phyloP scores from a whole-genome alignment of 2,329 filamentous ascomycete genomes.

The Diaporthe capsici region DNA sequence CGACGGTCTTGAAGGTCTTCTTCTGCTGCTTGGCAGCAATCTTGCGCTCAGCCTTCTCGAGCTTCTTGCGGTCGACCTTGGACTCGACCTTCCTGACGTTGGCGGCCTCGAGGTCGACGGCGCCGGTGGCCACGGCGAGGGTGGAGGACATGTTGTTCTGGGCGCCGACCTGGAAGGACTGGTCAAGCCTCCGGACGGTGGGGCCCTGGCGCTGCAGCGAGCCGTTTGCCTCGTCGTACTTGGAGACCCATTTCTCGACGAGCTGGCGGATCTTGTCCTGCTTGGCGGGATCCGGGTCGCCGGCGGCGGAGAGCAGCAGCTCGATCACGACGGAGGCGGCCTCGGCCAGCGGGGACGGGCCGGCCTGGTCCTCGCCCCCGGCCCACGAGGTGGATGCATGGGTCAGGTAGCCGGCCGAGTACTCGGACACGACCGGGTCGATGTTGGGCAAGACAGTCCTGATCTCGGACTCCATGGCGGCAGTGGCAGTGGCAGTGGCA shows the following conservation, averaged over 20 bases:
- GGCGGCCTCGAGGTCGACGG: constrained; percentile 93
- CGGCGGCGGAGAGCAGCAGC: constrained; percentile 92
- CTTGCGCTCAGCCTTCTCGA: constrained; percentile 98
- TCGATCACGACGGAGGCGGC: constrained; percentile 89
- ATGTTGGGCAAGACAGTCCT: constrained; percentile 87
- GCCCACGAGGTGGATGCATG: constrained; percentile 91
- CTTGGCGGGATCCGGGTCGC: constrained; percentile 79
- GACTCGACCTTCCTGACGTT: constrained; percentile 96
- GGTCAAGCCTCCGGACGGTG: constrained; percentile 87
- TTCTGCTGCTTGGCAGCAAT: constrained; percentile 98
- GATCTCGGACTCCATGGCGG: constrained; percentile 87
- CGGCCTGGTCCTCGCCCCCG: constrained; percentile 75
- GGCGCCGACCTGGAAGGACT: constrained; percentile 93
- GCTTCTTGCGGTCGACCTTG: constrained; percentile 97
- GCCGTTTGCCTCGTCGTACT: constrained; percentile 81
- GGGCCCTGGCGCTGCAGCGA: constrained; percentile 80
- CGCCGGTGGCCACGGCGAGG: constrained; percentile 85
- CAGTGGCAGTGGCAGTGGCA: constrained; percentile 55
- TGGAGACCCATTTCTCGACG: constrained; percentile 90
- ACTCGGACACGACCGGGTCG: constrained; percentile 90
- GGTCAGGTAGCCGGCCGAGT: constrained; percentile 92
- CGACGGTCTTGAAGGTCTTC: constrained; percentile 97
- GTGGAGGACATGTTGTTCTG: constrained; percentile 98
- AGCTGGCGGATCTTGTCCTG: constrained; percentile 85
- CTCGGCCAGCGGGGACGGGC: constrained; percentile 83